Percentiles rank a stretch among this genome's conserved stretches.
phyloP scores from a whole-genome alignment of 257 asterid genomes.

The Gentiana straminea region DNA sequence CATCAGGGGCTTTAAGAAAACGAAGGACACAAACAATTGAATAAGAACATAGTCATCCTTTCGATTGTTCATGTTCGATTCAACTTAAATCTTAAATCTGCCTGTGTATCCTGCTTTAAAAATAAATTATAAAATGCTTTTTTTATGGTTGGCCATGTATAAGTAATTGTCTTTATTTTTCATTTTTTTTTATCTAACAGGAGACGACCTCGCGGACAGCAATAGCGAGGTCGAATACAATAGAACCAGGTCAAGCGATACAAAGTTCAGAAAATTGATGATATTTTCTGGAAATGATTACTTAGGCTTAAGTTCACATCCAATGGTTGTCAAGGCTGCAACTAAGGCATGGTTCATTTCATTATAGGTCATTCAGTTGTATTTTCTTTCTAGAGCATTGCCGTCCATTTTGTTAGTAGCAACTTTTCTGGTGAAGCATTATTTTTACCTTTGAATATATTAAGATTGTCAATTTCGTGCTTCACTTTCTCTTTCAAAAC shows the following conservation, averaged over 20 bases:
- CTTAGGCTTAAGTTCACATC: conserved; percentile 89
- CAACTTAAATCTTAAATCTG: too few relatives aligned
- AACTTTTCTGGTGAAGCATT: neutral
- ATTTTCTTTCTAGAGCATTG: neutral
- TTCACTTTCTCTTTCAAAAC: conserved; percentile 9
- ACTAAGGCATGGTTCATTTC: conserved; percentile 38
- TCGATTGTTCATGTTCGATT: too few relatives aligned
- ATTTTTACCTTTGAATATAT: neutral
- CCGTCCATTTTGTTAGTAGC: too few relatives aligned
- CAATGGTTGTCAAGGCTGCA: conserved; percentile 67
- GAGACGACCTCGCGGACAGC: conserved; percentile 37
- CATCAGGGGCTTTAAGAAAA: too few relatives aligned
- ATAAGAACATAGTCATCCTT: too few relatives aligned
- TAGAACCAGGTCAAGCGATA: conserved; percentile 24
- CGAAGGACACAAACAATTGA: too few relatives aligned
- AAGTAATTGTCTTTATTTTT: neutral
- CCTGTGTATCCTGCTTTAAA: too few relatives aligned
- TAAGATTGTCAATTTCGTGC: too few relatives aligned
- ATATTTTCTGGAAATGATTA: conserved; percentile 96
- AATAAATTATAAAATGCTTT: too few relatives aligned
- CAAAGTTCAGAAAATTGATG: conserved; percentile 51
- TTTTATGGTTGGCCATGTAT: too few relatives aligned
- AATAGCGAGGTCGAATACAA: conserved; percentile 19
- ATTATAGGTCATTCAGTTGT: neutral
- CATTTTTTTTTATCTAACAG: conserved; percentile 14